phyloP scores from a whole-genome alignment of 768 basidiomycete species.

The Agrocybe pediades region DNA sequence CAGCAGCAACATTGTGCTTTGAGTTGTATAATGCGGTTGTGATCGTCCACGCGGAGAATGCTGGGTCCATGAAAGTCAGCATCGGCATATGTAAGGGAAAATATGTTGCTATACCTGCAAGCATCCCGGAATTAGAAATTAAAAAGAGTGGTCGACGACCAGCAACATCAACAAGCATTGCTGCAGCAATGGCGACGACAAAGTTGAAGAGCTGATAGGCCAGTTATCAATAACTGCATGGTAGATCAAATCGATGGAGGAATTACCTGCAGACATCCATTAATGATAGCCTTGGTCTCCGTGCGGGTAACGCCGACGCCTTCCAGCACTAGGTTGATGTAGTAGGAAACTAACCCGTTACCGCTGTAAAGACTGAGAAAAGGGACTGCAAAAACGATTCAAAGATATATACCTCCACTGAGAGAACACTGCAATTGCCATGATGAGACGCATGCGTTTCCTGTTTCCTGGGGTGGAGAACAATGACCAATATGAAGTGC shows the following conservation, averaged over 20 bases:
- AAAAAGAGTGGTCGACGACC: constrained; percentile 73
- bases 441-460: constrained; percentile 65
- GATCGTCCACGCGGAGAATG: constrained; percentile 58
- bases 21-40: constrained; percentile 44
- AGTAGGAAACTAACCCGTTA: constrained; percentile 72
- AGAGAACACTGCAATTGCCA: constrained; percentile 67
- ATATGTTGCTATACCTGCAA: constrained; percentile 41
- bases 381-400: background rate
- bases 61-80: constrained; percentile 24
- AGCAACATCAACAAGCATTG: constrained; percentile 64
- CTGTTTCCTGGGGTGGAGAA: constrained; percentile 67
- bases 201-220: constrained; percentile 60
- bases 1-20: constrained; percentile 37
- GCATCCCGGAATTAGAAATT: constrained; percentile 56
- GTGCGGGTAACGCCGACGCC: constrained; percentile 60
- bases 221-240: background rate
- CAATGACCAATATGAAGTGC: constrained; percentile 50
- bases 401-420: constrained; percentile 62
- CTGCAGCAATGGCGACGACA: constrained; percentile 55
- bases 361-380: constrained; percentile 37
- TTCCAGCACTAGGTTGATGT: constrained; percentile 68
- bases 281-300: constrained; percentile 38
- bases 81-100: background rate
- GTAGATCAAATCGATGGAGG: background rate
- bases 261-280: constrained; percentile 22